Evolutionary conservation across 495 filamentous ascomycete genomes (phyloP), one percentile per base, ranked within the genome.

Genomic region (Monascus purpureus): DNA sequence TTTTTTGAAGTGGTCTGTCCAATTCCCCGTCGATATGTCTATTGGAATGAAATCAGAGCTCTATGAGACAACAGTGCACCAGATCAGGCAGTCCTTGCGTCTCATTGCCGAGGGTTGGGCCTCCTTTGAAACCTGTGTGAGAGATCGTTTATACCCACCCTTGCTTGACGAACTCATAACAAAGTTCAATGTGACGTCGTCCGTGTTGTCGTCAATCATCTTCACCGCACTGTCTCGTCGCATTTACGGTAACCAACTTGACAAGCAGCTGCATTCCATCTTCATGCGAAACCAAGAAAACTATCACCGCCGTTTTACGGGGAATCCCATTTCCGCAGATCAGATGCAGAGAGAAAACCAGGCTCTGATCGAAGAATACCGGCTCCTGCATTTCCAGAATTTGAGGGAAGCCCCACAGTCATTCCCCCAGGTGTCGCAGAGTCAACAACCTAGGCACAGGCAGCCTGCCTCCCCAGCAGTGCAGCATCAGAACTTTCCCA

Each of bases 81-180:
- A 53, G 14, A 53, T 57, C 13, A 47, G 43, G 20, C 28, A 31
- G 33, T 63, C 63, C 19, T 42, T 67, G 30, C 37, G 12, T 48
- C 59, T 30, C 22, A 61, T 59, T 11, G 34, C 35, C n/a, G 39
- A 33, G 12, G 18, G 45, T 3, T 65, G 55, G 53, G 15, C 9
- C 4, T 2, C 14, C 1, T 50, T 67, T 30, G 41, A 43, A 9
- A 25, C 35, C 13, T 31, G 26, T 5, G 36, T 54, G 16, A 73
- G 41, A 32, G 38, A 6, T 8, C 46, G 31, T 31, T 46, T 47
- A 45, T 77, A 68, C 44, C 79, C 79, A 13, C 70, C 72, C 7
- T 47, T 80, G 5, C 61, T 77, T 20, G 61, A 65, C 25, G 80
- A 85, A 46, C 50, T 83, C 1, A 39, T 66, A 13, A 36, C 31